Evolutionary conservation across 768 basidiomycete species (phyloP).

Genomic region (Naematelia aurantialba): DNA sequence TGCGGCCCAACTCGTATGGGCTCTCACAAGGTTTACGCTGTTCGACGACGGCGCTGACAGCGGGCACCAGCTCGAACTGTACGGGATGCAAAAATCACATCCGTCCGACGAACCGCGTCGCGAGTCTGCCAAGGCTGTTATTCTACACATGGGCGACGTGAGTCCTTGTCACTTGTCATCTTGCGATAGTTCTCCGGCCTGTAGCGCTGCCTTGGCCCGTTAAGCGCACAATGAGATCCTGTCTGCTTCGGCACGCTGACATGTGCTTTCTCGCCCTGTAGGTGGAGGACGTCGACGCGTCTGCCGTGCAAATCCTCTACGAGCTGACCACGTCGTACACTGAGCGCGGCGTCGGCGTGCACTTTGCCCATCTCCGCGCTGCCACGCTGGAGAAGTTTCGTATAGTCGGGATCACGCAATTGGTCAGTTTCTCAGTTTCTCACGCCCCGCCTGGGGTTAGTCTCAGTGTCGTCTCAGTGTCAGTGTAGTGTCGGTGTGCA

Average conservation of each 20-base stretch:
- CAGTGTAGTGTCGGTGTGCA: too few species aligned
- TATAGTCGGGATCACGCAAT: constrained; percentile 41
- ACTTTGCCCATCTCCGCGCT: constrained; percentile 49
- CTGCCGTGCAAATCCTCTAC: constrained; percentile 81
- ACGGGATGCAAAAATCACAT: constrained; percentile 73
- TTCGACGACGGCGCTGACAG: constrained; percentile 6
- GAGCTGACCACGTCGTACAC: constrained; percentile 75
- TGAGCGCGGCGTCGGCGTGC: constrained; percentile 54
- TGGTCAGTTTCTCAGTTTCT: constrained; percentile 39
- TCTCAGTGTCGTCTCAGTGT: too few species aligned
- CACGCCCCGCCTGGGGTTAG: not conserved
- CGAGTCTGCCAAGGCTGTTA: constrained; percentile 68
- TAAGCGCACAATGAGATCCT: too few species aligned
- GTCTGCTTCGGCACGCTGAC: not conserved
- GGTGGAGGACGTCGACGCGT: constrained; percentile 2
- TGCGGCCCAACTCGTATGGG: too few species aligned
- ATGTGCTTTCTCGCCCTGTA: not conserved
- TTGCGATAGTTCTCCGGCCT: too few species aligned
- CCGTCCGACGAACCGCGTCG: constrained; percentile 80
- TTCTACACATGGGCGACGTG: constrained; percentile 85
- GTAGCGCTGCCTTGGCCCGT: too few species aligned
- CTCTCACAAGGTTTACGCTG: too few species aligned
- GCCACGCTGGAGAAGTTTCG: constrained; percentile 40
- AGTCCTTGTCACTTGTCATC: not conserved
- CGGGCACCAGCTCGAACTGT: constrained; percentile 71